Base-by-base conservation (phyloP, 2,329 filamentous ascomycete species). In the Hymenoscyphus albidus region DNA sequence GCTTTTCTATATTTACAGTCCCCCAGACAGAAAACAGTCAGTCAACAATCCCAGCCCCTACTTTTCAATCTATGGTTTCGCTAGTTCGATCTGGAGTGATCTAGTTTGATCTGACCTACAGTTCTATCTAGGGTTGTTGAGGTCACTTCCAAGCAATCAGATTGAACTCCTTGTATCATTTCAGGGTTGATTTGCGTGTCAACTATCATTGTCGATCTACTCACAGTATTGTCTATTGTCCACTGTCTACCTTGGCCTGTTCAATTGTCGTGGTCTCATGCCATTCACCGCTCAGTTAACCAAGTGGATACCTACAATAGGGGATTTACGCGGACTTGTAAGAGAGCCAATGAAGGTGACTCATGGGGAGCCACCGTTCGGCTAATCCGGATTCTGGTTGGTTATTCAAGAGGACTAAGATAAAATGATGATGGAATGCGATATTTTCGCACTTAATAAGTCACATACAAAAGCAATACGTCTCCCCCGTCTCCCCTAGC, bases 241-340 rank as follows among this genome's bases (percentile, higher is more conserved):
- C 35, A 35, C 35, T 5, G 5, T 22, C 7, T 13, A 4, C 5
- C 48, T 22, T 12, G 22, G 22, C 10, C 22, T 12, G 22, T 12
- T 54, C 10, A 54, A 54, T 22, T 54, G 9, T 27, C 48, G 7
- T 54, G 18, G 4, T 54, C 48, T 27, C 22, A 35, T 18, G 7
- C 48, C 18, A 27, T 54, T 31, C 48, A 54, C 48, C 48, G 18
- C 48, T 54, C 12, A 18, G 22, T 54, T 54, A 12, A 22, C 48
- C 18, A 54, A 27, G 48, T 54, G 48, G 48, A 22, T 54, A 27
- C 48, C 48, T 54, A 54, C 12, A 54, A 54, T 54, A 54, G 48
- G 48, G 48, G 48, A 54, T 54, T 13, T 54, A 54, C n/a, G 48
- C 18, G 9, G 18, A 18, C 42, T 44, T 16, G 42, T 16, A 51